Evolutionary conservation across 78 protist species (phyloP).

Genomic region (Speleostelium caveatum): DNA sequence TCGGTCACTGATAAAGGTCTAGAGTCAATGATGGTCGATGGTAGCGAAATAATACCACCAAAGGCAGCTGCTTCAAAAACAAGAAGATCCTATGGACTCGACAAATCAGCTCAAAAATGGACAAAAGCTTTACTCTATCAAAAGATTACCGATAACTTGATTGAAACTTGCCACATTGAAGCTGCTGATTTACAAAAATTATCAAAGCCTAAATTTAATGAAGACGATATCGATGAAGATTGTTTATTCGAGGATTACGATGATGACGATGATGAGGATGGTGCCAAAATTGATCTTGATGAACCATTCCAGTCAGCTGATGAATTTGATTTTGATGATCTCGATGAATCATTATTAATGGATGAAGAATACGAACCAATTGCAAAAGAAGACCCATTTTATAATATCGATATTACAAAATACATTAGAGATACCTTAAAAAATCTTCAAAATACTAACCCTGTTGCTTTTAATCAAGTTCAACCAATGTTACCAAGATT

Average conservation of each 20-base stretch:
- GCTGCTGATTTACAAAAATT: not conserved
- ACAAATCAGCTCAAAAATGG: conserved; percentile 6
- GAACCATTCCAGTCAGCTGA: not conserved
- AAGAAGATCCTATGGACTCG: not conserved
- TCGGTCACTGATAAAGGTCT: conserved; percentile 6
- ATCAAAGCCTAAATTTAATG: not conserved
- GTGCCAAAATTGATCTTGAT: not conserved
- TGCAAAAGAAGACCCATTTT: conserved; percentile 48
- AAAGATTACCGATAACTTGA: not conserved
- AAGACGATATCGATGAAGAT: conserved; percentile 21
- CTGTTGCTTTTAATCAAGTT: not conserved
- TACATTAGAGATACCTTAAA: conserved; percentile 13
- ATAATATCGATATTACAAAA: conserved; percentile 1
- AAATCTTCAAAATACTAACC: not conserved
- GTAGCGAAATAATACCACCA: not conserved
- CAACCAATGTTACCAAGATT: not conserved
- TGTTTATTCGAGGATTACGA: conserved; percentile 26
- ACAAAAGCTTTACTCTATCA: conserved; percentile 1
- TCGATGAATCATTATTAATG: not conserved
- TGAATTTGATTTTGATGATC: not conserved
- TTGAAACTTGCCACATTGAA: conserved; percentile 5
- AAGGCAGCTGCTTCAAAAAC: not conserved
- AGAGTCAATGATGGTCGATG: conserved; percentile 11
- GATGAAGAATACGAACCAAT: conserved; percentile 13
- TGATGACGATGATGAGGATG: not conserved